phyloP scores from a whole-genome alignment of 1,139 yeast species.

The Pichia kudriavzevii region DNA sequence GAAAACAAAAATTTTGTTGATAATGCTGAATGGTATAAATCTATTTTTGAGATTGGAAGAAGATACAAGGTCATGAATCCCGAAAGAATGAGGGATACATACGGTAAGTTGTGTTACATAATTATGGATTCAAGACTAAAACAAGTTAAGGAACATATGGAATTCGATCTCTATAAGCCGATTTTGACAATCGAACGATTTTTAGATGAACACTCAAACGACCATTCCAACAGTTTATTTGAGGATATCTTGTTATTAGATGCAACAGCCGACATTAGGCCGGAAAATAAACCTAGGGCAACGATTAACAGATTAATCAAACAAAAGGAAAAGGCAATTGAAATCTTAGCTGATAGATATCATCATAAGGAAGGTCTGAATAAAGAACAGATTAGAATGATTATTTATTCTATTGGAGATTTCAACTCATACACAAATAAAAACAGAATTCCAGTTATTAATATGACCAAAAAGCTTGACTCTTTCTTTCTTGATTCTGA shows the following conservation, averaged over 20 bases:
- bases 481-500: slow-evolving; percentile 37
- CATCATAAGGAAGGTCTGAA: slow-evolving; percentile 29
- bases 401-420: slow-evolving; percentile 66
- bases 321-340: slow-evolving; percentile 57
- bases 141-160: slow-evolving; percentile 59
- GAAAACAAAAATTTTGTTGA: slow-evolving; percentile 56
- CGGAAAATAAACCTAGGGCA: slow-evolving; percentile 45
- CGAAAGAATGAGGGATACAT: slow-evolving; percentile 64
- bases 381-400: slow-evolving; percentile 56
- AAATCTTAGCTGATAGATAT: slow-evolving; percentile 42
- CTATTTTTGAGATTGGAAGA: slow-evolving; percentile 64
- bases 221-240: slow-evolving; percentile 32
- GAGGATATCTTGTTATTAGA: slow-evolving; percentile 48
- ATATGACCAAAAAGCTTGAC: slow-evolving; percentile 50
- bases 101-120: slow-evolving; percentile 71
- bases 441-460: slow-evolving; percentile 54
- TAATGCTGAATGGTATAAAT: slow-evolving; percentile 62
- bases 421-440: slow-evolving; percentile 63
- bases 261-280: slow-evolving; percentile 59
- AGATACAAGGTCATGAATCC: slow-evolving; percentile 77
- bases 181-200: slow-evolving; percentile 50
- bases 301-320: slow-evolving; percentile 50
- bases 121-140: slow-evolving; percentile 72
- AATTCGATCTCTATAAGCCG: slow-evolving; percentile 64
- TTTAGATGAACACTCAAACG: slow-evolving; percentile 32